A percentile compares a stretch with the other conserved stretches of the same genome.
phyloP scores from a whole-genome alignment of 1,139 yeast genomes.

The Hemisphaericaspora subhashii region DNA sequence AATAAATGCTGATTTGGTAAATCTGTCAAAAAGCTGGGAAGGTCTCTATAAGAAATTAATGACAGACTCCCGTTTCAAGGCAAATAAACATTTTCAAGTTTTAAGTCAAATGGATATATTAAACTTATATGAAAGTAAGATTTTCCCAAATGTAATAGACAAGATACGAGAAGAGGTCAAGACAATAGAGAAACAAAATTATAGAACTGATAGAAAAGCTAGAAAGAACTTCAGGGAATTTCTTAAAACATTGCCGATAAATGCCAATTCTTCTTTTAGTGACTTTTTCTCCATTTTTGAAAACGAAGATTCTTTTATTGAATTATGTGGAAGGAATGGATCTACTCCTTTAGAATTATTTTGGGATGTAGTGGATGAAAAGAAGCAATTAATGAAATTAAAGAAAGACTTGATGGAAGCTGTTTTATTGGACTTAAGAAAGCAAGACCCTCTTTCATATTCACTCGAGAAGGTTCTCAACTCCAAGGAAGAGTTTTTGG shows the following conservation, averaged over 20 bases:
- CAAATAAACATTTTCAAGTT: slow-evolving; percentile 55
- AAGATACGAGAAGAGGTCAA: slow-evolving; percentile 37
- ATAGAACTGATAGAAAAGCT: slow-evolving; percentile 61
- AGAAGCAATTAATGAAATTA: slow-evolving; percentile 53
- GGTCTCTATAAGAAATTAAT: slow-evolving; percentile 38
- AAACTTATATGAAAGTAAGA: slow-evolving; percentile 48
- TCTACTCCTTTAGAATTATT: slow-evolving; percentile 78
- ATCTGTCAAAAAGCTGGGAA: slow-evolving; percentile 44
- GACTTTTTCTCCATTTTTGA: slow-evolving; percentile 54
- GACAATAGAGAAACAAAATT: slow-evolving; percentile 39
- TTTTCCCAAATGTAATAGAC: slow-evolving; percentile 39
- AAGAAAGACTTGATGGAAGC: slow-evolving; percentile 62
- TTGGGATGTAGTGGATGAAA: slow-evolving; percentile 72
- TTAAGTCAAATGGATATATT: slow-evolving; percentile 63
- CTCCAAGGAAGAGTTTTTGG: slow-evolving; percentile 22
- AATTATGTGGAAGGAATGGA: slow-evolving; percentile 74
- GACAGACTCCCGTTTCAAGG: slow-evolving; percentile 53
- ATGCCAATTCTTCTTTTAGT: slow-evolving; percentile 60
- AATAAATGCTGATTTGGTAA: slow-evolving; percentile 32
- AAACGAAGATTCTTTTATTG: slow-evolving; percentile 58
- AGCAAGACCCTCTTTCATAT: slow-evolving; percentile 10
- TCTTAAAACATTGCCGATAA: slow-evolving; percentile 43
- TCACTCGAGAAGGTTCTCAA: slow-evolving; percentile 19
- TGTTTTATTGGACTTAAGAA: slow-evolving; percentile 38
- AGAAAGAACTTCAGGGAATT: slow-evolving; percentile 57